These are phyloP conservation scores for Rhizopogon vinicolor DNA, from an alignment of 768 basidiomycete species.

Conservation along the genomic window DNA sequence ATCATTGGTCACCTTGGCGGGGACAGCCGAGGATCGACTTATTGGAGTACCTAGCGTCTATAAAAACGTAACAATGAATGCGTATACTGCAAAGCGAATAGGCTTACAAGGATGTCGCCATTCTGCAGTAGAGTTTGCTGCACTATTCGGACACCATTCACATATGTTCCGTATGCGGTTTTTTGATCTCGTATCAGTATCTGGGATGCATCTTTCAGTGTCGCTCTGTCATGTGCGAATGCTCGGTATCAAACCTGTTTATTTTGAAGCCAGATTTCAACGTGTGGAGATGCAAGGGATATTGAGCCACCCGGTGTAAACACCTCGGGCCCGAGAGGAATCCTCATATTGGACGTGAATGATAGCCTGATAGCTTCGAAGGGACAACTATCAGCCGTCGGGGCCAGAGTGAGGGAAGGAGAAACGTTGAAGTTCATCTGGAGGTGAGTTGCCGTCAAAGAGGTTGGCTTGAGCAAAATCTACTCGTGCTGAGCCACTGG, in stretches of 20 bases:
- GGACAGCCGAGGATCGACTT: constrained; percentile 33
- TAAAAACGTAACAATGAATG: constrained; percentile 7
- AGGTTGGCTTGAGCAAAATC: neutral
- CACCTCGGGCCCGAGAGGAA: constrained; percentile 31
- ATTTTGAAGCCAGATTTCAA: constrained; percentile 42
- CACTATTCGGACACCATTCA: constrained; percentile 40
- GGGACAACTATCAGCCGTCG: constrained; percentile 32
- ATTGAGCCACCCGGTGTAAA: constrained; percentile 27
- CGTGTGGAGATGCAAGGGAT: constrained; percentile 38
- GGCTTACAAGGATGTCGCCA: constrained; percentile 42
- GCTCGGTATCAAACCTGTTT: constrained; percentile 30
- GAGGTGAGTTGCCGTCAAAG: neutral
- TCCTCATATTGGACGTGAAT: constrained; percentile 23
- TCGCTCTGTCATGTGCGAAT: neutral
- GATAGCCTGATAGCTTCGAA: constrained; percentile 33
- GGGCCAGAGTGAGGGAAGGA: constrained; percentile 30
- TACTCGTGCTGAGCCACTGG: neutral
- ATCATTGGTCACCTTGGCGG: constrained; percentile 34
- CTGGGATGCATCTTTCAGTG: constrained; percentile 22
- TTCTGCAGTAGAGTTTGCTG: constrained; percentile 32
- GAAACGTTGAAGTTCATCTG: constrained; percentile 21
- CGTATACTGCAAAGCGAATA: neutral
- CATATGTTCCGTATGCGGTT: constrained; percentile 42
- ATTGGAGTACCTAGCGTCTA: constrained; percentile 39
- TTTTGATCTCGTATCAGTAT: constrained; percentile 43